Conservation (phyloP, 148 eudicot genomes). For the Cornus kousa region DNA sequence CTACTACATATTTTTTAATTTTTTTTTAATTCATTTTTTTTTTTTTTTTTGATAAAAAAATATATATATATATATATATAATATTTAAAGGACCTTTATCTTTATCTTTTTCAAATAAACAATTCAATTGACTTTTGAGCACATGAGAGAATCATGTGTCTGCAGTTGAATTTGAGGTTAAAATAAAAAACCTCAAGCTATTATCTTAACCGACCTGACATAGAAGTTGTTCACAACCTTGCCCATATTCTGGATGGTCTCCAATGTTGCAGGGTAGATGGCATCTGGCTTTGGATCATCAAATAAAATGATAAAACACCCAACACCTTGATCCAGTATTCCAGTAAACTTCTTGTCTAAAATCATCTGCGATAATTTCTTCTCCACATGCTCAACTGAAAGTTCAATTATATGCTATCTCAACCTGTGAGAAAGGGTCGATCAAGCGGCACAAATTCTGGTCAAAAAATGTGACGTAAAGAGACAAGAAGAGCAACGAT, state of each 20-base stretch:
- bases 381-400: background rate
- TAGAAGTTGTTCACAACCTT: background rate
- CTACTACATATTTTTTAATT: no score
- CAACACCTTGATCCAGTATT: background rate
- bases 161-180: no score
- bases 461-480: background rate
- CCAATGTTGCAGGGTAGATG: background rate
- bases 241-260: background rate
- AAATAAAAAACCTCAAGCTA: background rate
- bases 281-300: background rate
- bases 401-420: background rate
- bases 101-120: no score
- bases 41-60: no score
- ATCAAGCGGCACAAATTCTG: background rate
- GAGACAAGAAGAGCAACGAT: background rate
- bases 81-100: no score
- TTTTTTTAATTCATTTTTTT: no score
- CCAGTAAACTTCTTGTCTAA: background rate
- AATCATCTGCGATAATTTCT: background rate
- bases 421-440: background rate
- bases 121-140: no score
- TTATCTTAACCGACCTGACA: background rate
- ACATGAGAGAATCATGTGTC: no score
- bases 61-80: no score
- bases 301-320: background rate